A percentile compares a stretch with the other conserved stretches of the same genome.
phyloP scores from a whole-genome alignment of 2,329 filamentous ascomycete species.

The Coccinonectria pachysandricola region DNA sequence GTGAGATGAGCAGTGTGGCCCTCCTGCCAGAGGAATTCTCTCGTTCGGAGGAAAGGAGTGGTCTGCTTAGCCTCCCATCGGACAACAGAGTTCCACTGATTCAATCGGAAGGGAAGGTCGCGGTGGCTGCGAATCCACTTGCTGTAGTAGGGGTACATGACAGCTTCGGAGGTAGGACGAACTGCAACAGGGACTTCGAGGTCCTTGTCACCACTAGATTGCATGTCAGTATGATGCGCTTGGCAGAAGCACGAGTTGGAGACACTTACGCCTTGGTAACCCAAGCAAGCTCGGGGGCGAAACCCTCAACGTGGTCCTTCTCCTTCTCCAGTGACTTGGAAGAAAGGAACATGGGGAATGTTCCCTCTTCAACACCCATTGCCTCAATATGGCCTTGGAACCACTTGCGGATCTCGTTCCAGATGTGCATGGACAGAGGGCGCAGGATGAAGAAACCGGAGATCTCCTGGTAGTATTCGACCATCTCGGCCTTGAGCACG shows the following conservation, averaged over 20 bases:
- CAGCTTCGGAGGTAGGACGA: conserved; percentile 59
- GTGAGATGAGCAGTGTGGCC: conserved; percentile 85
- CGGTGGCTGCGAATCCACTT: conserved; percentile 97
- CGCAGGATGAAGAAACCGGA: conserved; percentile 95
- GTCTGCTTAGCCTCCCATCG: conserved; percentile 96
- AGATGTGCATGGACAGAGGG: conserved; percentile 56
- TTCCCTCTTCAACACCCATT: conserved; percentile 89
- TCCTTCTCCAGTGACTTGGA: conserved; percentile 78
- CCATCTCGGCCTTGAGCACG: conserved; percentile 91
- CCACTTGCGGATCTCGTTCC: conserved; percentile 56
- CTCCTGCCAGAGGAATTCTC: conserved; percentile 98
- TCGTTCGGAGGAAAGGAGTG: conserved; percentile 75
- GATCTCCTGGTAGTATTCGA: conserved; percentile 91
- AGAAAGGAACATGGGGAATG: conserved; percentile 93
- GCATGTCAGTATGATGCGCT: conserved; percentile 6
- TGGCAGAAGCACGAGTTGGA: background rate
- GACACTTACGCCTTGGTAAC: conserved; percentile 65
- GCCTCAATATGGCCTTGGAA: conserved; percentile 70
- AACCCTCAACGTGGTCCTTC: conserved; percentile 97
- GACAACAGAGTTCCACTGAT: conserved; percentile 93
- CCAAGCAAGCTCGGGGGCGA: conserved; percentile 86
- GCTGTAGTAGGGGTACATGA: conserved; percentile 93
- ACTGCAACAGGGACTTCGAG: conserved; percentile 70
- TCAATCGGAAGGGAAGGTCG: conserved; percentile 85
- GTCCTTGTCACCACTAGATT: conserved; percentile 72